Evolutionary conservation across 805 yeast genomes (phyloP), one percentile per base, ranked within the genome.

Genomic region (Saccharomyces kudriavzevii): DNA sequence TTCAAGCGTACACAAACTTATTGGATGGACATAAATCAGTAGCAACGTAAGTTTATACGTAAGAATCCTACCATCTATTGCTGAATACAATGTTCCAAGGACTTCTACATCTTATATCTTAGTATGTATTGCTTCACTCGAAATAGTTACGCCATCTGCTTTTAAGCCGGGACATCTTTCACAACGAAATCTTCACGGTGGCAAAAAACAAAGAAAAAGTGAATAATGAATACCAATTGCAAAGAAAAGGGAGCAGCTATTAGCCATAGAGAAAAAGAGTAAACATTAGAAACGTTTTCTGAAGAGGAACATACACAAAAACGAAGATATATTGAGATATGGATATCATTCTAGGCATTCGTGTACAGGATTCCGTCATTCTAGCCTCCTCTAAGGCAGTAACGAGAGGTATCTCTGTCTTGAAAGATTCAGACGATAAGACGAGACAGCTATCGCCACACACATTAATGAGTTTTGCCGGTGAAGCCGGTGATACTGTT

Each of bases 401-500:
- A 54, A 88, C 96, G 9, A 81, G 99, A 61, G 96, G 97, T 53
- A 86, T 90, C 52, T 85, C 96, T 13, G 80, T 89, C 50, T 73
- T 89, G 60, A 88, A 88, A 65, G 83, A 81, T 51, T 76, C 79
- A 49, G 97, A 89, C 70, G 90, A 85, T 71, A 89, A 89, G 73
- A 88, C 95, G 9, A 74, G 91, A 59, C 72, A 70, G 29, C 77
- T 92, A 62, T 88, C 88, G 61, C 78, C 83, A 40, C 92, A 86
- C 67, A 80, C 87, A 52, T 74, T 91, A 61, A 78, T 94, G 75
- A 96, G 97, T 46, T 91, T 74, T 74, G 85, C 96, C 1, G 99
- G 99, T 54, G 99, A 94, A 69, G 80, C 97, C 3, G 99, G 99
- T 57, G 99, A 94, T 68, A 88, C 97, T 54, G 89, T 85, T 5